Evolutionary conservation across 148 eudicot species (phyloP).

Genomic region (Camellia lanceoleosa): DNA sequence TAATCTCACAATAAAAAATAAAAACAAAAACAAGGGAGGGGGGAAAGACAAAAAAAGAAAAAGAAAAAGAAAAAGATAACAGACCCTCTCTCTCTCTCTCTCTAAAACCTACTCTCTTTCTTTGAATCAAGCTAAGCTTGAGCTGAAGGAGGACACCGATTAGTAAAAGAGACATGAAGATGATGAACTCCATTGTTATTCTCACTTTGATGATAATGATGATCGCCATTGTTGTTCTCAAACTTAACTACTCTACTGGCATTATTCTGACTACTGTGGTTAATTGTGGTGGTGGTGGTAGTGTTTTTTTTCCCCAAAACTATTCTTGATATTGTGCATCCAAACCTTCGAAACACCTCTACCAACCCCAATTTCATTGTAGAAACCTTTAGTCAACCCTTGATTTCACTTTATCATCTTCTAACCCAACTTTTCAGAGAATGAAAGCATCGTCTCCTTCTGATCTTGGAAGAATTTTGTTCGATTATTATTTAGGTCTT

Average conservation of each 20-base stretch:
- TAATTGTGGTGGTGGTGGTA: neutral
- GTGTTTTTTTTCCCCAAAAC: slow-evolving; percentile 21
- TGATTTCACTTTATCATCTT: slow-evolving; percentile 47
- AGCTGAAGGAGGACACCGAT: slow-evolving; percentile 27
- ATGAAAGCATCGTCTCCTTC: slow-evolving; percentile 47
- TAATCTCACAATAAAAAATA: too few relatives aligned
- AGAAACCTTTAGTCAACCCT: slow-evolving; percentile 40
- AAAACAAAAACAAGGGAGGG: too few relatives aligned
- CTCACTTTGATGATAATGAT: slow-evolving; percentile 10
- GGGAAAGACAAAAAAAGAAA: too few relatives aligned
- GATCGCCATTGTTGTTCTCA: neutral
- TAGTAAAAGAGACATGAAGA: slow-evolving; percentile 6
- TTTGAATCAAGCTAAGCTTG: neutral
- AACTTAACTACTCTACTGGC: too few relatives aligned
- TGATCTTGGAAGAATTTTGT: slow-evolving; percentile 45
- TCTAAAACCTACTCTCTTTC: neutral
- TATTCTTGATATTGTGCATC: slow-evolving; percentile 79
- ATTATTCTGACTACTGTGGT: neutral
- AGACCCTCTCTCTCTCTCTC: too few relatives aligned
- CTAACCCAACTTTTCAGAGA: slow-evolving; percentile 52
- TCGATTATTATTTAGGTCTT: slow-evolving; percentile 6
- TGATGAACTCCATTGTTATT: slow-evolving; percentile 9
- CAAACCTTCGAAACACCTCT: slow-evolving; percentile 65
- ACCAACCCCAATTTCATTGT: slow-evolving; percentile 44
- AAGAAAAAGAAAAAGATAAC: too few relatives aligned